These are phyloP conservation scores for Neofusicoccum laricinum DNA, from an alignment of 2,329 filamentous ascomycete species.

Conservation along the genomic window DNA sequence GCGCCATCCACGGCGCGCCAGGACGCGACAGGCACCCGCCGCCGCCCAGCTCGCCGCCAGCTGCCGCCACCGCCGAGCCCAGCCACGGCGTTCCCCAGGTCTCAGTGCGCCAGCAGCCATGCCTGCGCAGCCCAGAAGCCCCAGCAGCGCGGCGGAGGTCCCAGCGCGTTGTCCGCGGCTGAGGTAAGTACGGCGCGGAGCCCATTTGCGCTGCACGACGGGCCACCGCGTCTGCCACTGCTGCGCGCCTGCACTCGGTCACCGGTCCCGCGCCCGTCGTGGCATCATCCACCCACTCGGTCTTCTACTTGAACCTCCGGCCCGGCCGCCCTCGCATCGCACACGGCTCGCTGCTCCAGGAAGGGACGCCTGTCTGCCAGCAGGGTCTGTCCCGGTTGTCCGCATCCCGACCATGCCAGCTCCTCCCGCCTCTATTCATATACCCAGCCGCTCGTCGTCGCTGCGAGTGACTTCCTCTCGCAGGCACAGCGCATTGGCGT, in stretches of 20 bases:
- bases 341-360: background rate
- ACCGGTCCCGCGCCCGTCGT: background rate
- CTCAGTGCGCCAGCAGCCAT: background rate
- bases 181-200: background rate
- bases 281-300: background rate
- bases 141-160: background rate
- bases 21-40: background rate
- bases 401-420: constrained; percentile 5
- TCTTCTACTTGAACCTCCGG: background rate
- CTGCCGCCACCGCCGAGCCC: background rate
- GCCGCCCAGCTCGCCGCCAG: background rate
- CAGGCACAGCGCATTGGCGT: background rate
- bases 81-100: background rate
- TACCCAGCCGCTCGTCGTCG: constrained; percentile 14
- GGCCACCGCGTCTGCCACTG: background rate
- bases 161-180: no score
- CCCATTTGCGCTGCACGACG: background rate
- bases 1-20: background rate
- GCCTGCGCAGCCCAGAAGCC: background rate
- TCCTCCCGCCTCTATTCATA: constrained; percentile 14
- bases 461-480: background rate
- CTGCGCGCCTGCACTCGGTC: background rate
- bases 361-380: background rate
- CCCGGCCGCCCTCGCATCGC: background rate
- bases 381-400: background rate